phyloP scores from a whole-genome alignment of 805 yeast genomes.

The Suhomyces emberorum region DNA sequence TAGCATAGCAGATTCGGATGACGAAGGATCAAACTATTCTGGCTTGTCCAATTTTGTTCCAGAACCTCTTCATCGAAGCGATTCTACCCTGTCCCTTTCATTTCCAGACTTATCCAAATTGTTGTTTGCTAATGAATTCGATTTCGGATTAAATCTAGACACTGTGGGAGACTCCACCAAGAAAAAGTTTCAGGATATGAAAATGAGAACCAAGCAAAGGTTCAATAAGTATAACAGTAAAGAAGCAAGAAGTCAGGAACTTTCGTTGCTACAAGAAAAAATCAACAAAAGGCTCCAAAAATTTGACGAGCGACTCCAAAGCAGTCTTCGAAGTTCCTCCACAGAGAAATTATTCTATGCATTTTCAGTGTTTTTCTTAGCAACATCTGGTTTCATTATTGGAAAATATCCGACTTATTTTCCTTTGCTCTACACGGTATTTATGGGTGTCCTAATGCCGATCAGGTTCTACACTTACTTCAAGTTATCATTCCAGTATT shows the following conservation, averaged over 20 bases:
- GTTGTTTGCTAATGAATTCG: conserved; percentile 40
- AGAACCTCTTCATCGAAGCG: conserved; percentile 9
- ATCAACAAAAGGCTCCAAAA: conserved; percentile 28
- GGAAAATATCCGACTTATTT: conserved; percentile 76
- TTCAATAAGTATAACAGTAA: conserved; percentile 23
- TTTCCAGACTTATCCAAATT: conserved; percentile 37
- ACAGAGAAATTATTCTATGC: conserved; percentile 81
- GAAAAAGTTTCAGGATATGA: conserved; percentile 35
- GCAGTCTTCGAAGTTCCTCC: conserved; percentile 30
- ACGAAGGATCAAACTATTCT: conserved; percentile 1
- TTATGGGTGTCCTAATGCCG: conserved; percentile 70
- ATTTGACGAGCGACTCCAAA: conserved; percentile 36
- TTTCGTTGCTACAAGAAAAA: conserved; percentile 27
- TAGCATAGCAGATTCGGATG: conserved; percentile 4
- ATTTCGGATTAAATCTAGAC: conserved; percentile 39
- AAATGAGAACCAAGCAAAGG: conserved; percentile 29
- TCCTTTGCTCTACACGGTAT: conserved; percentile 67
- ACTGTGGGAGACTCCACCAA: conserved; percentile 34
- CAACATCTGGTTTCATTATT: conserved; percentile 68
- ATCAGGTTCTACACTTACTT: conserved; percentile 79
- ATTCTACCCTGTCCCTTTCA: conserved; percentile 22
- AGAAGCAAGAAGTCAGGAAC: conserved; percentile 20
- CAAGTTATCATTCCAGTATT: conserved; percentile 77
- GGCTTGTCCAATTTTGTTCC: conserved; percentile 1
- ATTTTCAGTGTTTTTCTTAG: conserved; percentile 61